Percentiles rank a stretch among this genome's conserved stretches.
These are phyloP conservation scores for Exutisphaerella laricina DNA, from an alignment of 2,329 filamentous ascomycete species.

Conservation along the genomic window DNA sequence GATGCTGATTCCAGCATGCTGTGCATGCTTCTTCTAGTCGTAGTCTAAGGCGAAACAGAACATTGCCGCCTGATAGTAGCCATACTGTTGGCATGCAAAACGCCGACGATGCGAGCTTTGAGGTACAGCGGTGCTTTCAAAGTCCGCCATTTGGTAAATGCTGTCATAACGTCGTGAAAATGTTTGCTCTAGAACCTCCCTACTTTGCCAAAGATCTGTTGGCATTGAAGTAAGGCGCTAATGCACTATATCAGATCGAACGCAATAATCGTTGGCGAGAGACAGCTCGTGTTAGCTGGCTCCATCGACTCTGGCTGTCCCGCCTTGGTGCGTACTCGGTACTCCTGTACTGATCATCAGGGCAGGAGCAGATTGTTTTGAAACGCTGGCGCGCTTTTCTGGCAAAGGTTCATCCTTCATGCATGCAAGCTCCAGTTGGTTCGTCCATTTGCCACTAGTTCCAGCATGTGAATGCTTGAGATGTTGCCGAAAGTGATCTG, in stretches of 20 bases:
- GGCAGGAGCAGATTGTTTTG: slow-evolving; percentile 15
- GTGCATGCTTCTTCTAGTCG: background rate
- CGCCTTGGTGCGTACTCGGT: slow-evolving; percentile 8
- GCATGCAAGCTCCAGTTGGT: slow-evolving; percentile 93
- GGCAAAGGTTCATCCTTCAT: slow-evolving; percentile 80
- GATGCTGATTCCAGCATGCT: too few species aligned
- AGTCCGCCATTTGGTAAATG: background rate
- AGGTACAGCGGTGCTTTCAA: background rate
- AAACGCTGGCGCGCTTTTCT: slow-evolving; percentile 28
- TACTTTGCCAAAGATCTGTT: background rate
- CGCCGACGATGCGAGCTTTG: background rate
- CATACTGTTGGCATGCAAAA: background rate
- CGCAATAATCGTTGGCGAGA: background rate
- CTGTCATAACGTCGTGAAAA: background rate
- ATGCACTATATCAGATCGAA: background rate
- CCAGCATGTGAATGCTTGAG: slow-evolving; percentile 96
- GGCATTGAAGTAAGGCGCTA: background rate
- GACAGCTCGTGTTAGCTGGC: slow-evolving; percentile 1
- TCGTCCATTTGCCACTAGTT: slow-evolving; percentile 97
- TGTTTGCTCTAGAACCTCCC: background rate
- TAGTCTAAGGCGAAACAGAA: background rate
- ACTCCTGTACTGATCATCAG: slow-evolving; percentile 26
- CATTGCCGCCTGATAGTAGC: background rate
- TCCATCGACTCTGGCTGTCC: background rate
- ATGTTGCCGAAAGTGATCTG: slow-evolving; percentile 97